These are phyloP conservation scores for Penicillium samsonianum DNA, from an alignment of 495 filamentous ascomycete species.

Conservation along the genomic window DNA sequence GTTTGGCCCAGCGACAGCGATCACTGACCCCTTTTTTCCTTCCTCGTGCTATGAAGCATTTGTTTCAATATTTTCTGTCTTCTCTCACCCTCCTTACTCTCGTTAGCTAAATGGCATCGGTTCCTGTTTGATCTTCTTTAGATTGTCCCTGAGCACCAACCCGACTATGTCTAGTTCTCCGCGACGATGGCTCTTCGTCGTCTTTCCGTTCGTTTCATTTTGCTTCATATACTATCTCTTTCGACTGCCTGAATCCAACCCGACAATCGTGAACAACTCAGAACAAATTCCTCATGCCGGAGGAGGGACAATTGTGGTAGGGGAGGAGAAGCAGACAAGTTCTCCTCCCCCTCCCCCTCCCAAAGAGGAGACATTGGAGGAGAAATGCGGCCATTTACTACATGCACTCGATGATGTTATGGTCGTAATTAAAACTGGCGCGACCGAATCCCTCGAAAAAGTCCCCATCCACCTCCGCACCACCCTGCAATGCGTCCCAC, in stretches of 20 bases:
- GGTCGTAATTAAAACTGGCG: slow-evolving; percentile 47
- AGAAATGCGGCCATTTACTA: slow-evolving; percentile 22
- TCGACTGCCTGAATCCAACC: slow-evolving; percentile 16
- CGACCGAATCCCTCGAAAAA: slow-evolving; percentile 41
- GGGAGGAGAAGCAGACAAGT: slow-evolving; percentile 11
- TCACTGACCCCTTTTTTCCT: slow-evolving; percentile 21
- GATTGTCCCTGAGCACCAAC: slow-evolving; percentile 3
- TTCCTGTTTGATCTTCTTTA: slow-evolving; percentile 9
- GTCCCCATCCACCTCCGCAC: slow-evolving; percentile 44
- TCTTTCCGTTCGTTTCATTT: slow-evolving; percentile 29
- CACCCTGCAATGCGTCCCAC: slow-evolving; percentile 41
- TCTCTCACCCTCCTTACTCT: slow-evolving; percentile 13
- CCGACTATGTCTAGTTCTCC: slow-evolving; percentile 30
- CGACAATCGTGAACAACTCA: slow-evolving; percentile 4
- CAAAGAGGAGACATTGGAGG: slow-evolving; percentile 9
- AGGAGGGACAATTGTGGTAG: slow-evolving; percentile 13
- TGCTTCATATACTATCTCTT: slow-evolving; percentile 23
- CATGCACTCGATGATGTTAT: slow-evolving; percentile 39
- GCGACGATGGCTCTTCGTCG: slow-evolving; percentile 34
- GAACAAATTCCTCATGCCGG: slow-evolving; percentile 14
- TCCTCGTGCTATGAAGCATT: slow-evolving; percentile 16
- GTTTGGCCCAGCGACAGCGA: slow-evolving; percentile 13
- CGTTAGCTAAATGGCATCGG: slow-evolving; percentile 6
- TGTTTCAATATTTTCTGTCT: neutral
- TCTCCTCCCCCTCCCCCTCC: neutral